Evolutionary conservation across 169 alveolate genomes (phyloP).

Genomic region (Eimeria mitis): DNA sequence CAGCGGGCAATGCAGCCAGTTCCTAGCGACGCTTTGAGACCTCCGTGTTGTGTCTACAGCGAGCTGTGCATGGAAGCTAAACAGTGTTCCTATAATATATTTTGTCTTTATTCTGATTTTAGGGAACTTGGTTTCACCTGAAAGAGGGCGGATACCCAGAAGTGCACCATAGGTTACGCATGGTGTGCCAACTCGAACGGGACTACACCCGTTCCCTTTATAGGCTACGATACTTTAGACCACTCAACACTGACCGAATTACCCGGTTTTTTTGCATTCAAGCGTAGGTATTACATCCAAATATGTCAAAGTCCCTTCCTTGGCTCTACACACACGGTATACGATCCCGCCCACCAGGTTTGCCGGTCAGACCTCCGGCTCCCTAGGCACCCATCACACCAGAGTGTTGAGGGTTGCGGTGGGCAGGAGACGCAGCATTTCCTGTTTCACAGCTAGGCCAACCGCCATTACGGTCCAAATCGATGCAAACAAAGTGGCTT

Average conservation of each 20-base stretch:
- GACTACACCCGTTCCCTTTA: neutral
- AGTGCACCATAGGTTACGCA: neutral
- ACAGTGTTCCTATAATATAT: neutral
- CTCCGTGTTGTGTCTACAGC: neutral
- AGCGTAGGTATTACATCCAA: neutral
- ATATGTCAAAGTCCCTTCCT: too few species aligned
- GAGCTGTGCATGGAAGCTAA: neutral
- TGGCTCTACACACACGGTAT: neutral
- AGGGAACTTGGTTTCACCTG: neutral
- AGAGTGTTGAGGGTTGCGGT: neutral
- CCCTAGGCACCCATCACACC: too few species aligned
- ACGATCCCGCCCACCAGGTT: neutral
- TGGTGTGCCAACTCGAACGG: neutral
- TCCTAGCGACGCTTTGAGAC: neutral
- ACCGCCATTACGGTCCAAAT: neutral
- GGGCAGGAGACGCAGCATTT: neutral
- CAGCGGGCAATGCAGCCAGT: neutral
- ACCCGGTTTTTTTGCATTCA: neutral
- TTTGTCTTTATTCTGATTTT: neutral
- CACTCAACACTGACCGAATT: neutral
- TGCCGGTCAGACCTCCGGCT: neutral
- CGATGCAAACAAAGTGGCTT: neutral
- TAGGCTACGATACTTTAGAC: neutral
- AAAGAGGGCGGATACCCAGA: neutral
- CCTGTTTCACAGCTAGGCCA: neutral